These are phyloP conservation scores for Wakefieldia striispora DNA, from an alignment of 768 basidiomycete species.

Conservation along the genomic window DNA sequence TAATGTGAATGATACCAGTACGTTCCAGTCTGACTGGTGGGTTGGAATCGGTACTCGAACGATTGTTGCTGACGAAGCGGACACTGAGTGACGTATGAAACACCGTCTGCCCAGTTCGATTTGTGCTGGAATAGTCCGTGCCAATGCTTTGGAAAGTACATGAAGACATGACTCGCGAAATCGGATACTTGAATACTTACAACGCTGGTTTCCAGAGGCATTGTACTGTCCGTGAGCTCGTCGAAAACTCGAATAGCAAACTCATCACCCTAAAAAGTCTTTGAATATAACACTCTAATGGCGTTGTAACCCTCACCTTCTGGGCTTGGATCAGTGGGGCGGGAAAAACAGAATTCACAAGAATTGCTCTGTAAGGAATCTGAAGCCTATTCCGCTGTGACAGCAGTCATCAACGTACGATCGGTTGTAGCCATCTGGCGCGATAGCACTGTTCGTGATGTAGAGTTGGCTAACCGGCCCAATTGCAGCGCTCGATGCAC, in stretches of 20 bases:
- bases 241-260: constrained; percentile 44
- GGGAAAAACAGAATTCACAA: constrained; percentile 42
- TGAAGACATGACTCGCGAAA: constrained; percentile 11
- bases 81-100: constrained; percentile 38
- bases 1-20: constrained; percentile 45
- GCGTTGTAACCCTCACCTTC: constrained; percentile 25
- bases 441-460: constrained; percentile 37
- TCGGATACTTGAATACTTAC: constrained; percentile 15
- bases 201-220: constrained; percentile 45
- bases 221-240: constrained; percentile 40
- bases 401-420: constrained; percentile 20
- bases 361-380: constrained; percentile 29
- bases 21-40: constrained; percentile 34
- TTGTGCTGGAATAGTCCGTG: constrained; percentile 25
- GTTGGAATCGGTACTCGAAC: constrained; percentile 36
- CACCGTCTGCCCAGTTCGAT: constrained; percentile 27
- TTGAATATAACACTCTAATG: not conserved
- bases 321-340: constrained; percentile 41
- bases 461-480: constrained; percentile 22
- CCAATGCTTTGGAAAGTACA: constrained; percentile 23
- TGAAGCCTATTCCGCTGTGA: not conserved
- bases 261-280: constrained; percentile 29
- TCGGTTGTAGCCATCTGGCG: constrained; percentile 44
- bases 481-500: not conserved
- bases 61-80: constrained; percentile 35